Evolutionary conservation across 495 filamentous ascomycete genomes (phyloP).

Genomic region (Lasiosphaeria miniovina): DNA sequence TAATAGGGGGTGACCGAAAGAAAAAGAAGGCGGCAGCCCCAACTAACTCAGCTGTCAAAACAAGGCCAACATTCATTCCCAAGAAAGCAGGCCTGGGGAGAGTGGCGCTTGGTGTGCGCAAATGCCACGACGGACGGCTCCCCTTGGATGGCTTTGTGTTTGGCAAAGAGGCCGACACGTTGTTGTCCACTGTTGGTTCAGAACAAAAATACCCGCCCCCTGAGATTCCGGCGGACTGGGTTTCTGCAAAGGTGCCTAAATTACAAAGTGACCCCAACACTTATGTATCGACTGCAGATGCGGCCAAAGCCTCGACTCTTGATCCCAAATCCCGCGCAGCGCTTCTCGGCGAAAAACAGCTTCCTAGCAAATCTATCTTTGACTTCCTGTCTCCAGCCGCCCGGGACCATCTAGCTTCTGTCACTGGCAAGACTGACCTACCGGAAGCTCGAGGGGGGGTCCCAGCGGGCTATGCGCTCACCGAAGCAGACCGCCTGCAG

Average conservation of each 20-base stretch:
- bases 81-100: constrained; percentile 64
- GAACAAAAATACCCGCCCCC: constrained; percentile 72
- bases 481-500: constrained; percentile 55
- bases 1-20: constrained; percentile 83
- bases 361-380: constrained; percentile 93
- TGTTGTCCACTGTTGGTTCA: constrained; percentile 51
- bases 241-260: constrained; percentile 56
- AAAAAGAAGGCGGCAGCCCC: constrained; percentile 60
- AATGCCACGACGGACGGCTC: constrained; percentile 84
- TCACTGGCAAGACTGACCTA: constrained; percentile 72
- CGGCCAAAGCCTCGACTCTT: constrained; percentile 70
- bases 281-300: constrained; percentile 70
- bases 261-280: constrained; percentile 30
- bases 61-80: constrained; percentile 74
- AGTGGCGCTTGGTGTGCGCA: constrained; percentile 57
- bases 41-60: constrained; percentile 61
- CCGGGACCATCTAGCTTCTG: constrained; percentile 70
- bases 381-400: constrained; percentile 84
- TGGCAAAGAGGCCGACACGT: constrained; percentile 50
- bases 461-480: constrained; percentile 59
- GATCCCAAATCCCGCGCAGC: constrained; percentile 77
- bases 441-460: constrained; percentile 75
- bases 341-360: constrained; percentile 73
- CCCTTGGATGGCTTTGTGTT: constrained; percentile 86
- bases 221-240: constrained; percentile 73